Evolutionary conservation across 371 early-diverging fungal species (phyloP), one percentile per base, ranked within the genome.

Genomic region (Lichtheimia ramosa): DNA sequence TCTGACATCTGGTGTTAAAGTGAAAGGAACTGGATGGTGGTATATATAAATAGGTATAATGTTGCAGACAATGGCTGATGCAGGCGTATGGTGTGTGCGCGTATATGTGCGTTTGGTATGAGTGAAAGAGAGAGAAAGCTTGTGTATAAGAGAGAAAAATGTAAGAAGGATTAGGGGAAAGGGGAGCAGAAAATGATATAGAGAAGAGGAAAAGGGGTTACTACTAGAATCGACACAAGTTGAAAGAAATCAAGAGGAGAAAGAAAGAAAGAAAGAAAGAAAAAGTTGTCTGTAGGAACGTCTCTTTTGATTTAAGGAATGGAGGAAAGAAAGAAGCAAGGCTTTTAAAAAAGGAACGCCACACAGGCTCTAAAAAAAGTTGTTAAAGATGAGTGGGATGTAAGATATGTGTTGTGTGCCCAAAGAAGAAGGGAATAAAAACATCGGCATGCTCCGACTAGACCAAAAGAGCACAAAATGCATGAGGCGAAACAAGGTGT

Each of bases 301-400:
- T 7, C 3, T 21, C n/a, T 46, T 25, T 41, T 14, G n/a, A 28
- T 24, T 18, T 16, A 53, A 46, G n/a, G 54, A 28, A 52, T 21
- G 39, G 61, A 48, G 16, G 48, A 23, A 48, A 54, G 42, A 52
- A 18, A 53, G 43, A 51, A 43, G 34, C 39, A 27, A 41, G 56
- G 41, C 42, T 25, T 40, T 53, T 39, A 39, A 28, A 28, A 50
- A 56, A 40, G 58, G 58, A 50, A 58, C 58, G 50, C 58, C 58
- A 58, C 48, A 57, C 24, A 1, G 12, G 43, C 21, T 43, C 18
- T 28, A 27, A 51, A 27, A 51, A 51, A 34, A 34, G 34, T 34
- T 34, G 34, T 15, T 28, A 51, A 14, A 51, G 51, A 13, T 13
- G 49, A 27, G 51, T 51, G 39, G 51, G 27, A 8, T 59, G 43